phyloP scores from a whole-genome alignment of 306 rosid genomes.

The Cajanus cajan region DNA sequence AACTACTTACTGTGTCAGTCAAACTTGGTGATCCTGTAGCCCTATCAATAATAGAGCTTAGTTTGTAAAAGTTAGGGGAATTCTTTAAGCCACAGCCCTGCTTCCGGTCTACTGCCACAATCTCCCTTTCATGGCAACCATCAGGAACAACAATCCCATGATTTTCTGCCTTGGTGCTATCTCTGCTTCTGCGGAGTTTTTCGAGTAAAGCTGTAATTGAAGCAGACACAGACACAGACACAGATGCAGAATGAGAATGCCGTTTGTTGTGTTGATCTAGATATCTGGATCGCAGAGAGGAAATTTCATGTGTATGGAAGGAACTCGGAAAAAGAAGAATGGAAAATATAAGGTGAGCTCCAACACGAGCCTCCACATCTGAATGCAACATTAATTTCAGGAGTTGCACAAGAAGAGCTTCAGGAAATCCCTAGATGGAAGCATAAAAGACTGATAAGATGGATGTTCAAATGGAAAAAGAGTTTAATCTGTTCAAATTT shows the following conservation, averaged over 20 bases:
- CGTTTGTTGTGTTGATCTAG: slow-evolving; percentile 56
- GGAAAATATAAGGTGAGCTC: slow-evolving; percentile 92
- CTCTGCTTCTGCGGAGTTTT: slow-evolving; percentile 79
- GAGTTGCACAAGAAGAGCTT: slow-evolving; percentile 83
- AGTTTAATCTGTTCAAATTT: background rate
- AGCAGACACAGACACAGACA: slow-evolving; percentile 71
- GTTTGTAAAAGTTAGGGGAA: slow-evolving; percentile 68
- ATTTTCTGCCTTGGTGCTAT: slow-evolving; percentile 50
- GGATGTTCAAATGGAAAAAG: background rate
- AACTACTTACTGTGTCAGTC: slow-evolving; percentile 55
- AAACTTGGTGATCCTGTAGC: slow-evolving; percentile 55
- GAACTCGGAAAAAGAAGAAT: slow-evolving; percentile 75
- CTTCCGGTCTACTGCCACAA: slow-evolving; percentile 61
- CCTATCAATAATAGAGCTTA: slow-evolving; percentile 68
- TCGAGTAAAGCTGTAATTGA: slow-evolving; percentile 90
- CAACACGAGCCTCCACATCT: slow-evolving; percentile 78
- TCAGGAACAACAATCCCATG: slow-evolving; percentile 38
- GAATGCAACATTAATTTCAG: slow-evolving; percentile 85
- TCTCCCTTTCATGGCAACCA: slow-evolving; percentile 53
- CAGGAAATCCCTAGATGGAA: slow-evolving; percentile 79
- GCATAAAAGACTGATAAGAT: background rate
- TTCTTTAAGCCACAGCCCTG: slow-evolving; percentile 57
- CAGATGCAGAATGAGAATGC: slow-evolving; percentile 55
- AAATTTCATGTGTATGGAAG: slow-evolving; percentile 51
- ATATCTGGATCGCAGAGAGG: slow-evolving; percentile 54